Evolutionary conservation across 1,284 basidiomycete species (phyloP).

Genomic region (Testicularia cyperi): DNA sequence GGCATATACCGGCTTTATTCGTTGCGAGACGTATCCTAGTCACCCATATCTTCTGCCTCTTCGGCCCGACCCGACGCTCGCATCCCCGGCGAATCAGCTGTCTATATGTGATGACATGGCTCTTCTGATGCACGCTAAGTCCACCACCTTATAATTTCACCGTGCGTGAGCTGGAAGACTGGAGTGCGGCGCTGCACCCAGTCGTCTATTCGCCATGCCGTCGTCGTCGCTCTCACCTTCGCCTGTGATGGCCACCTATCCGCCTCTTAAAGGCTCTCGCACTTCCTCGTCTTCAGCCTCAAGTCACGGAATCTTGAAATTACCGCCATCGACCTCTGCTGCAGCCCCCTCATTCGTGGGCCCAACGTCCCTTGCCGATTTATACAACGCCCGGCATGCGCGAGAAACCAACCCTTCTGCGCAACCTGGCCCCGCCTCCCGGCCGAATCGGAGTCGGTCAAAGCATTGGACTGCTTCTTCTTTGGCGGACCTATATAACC

Average conservation of each 20-base stretch:
- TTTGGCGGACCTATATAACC: neutral
- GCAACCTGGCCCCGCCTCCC: neutral
- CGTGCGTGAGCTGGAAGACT: too few species aligned
- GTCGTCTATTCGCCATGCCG: neutral
- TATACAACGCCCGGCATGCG: constrained; percentile 17
- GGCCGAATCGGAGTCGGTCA: neutral
- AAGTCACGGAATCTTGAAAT: too few species aligned
- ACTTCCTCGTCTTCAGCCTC: neutral
- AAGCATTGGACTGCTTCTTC: neutral
- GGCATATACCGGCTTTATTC: too few species aligned
- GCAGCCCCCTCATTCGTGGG: neutral
- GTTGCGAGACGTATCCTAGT: too few species aligned
- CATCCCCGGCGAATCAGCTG: neutral
- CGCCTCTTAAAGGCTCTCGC: too few species aligned
- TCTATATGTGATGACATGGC: neutral
- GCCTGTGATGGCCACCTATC: neutral
- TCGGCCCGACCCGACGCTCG: too few species aligned
- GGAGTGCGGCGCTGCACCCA: neutral
- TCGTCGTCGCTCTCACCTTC: neutral
- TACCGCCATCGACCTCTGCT: neutral
- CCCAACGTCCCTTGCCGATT: constrained; percentile 8
- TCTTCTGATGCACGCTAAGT: too few species aligned
- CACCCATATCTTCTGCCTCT: too few species aligned
- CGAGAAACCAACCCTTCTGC: constrained; percentile 5
- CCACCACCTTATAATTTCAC: too few species aligned